Base-by-base conservation (phyloP, 208 protist species). In the Acanthamoeba quina region DNA sequence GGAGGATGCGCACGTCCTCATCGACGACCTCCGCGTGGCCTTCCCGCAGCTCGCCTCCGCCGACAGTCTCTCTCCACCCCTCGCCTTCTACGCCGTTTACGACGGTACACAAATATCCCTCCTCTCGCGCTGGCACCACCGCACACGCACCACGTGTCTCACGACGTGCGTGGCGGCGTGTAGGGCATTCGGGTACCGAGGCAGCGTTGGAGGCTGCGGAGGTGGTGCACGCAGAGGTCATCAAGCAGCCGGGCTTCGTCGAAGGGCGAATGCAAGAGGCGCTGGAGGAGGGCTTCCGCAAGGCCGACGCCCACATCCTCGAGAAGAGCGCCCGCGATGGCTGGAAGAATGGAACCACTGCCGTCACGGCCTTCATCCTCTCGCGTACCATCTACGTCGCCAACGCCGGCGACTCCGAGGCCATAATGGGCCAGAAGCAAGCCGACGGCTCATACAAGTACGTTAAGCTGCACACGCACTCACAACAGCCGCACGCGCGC, bases 261-360 rank as follows among this genome's bases (percentile, higher is more conserved):
- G 37, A 47, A 24, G 70, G 70, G 15, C 70, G 70, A 41, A 78
- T 78, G 70, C 26, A 78, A n/a, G 70, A 78, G 70, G 70, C 70
- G 3, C 29, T 78, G 31, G 26, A 47, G 17, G 41, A 78, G 17
- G 70, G 70, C 70, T 78, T 78, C 70, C 70, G 41, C 29, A 47
- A 21, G 15, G 41, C 70, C 41, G 70, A 78, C 24, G 37, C 37
- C 7, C 70, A 78, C 15, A 78, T 78, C 41, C 70, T 78, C 70
- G 41, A 37, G 37, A 78, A 37, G 37, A 49, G 70, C 70, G 70
- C 70, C 29, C 31, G 41, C 31, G 70, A 78, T 21, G 70, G 70
- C 41, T 78, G 70, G 70, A 78, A 78, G 70, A 78, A 78, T n/a
- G 70, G 70, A 13, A 78, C 70, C 37, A 78, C 70, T 31, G 70